Evolutionary conservation across 192 early-diverging fungal species (phyloP).

Genomic region (Coemansia furcata): DNA sequence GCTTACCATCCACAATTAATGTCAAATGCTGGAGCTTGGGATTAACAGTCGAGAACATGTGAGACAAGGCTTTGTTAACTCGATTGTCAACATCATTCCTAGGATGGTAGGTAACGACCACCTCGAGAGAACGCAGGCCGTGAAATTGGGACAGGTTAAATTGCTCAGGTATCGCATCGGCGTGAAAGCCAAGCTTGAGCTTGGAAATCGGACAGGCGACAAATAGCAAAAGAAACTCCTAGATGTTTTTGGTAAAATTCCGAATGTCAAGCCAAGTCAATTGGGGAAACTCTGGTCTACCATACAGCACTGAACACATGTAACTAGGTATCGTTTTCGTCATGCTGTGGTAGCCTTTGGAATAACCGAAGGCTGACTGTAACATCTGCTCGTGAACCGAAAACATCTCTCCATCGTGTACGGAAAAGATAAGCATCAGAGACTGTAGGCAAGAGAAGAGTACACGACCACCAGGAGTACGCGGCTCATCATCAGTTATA

Average conservation of each 20-base stretch:
- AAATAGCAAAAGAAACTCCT: slow-evolving; percentile 9
- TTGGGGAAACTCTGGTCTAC: slow-evolving; percentile 5
- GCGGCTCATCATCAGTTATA: neutral
- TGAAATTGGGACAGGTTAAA: slow-evolving; percentile 1
- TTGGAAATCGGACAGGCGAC: neutral
- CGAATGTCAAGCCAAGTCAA: slow-evolving; percentile 7
- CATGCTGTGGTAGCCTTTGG: neutral
- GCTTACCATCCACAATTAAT: neutral
- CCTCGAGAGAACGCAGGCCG: neutral
- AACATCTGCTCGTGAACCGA: neutral
- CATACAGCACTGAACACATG: neutral
- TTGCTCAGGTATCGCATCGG: neutral
- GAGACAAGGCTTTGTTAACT: neutral
- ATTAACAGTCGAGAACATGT: neutral
- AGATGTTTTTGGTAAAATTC: neutral
- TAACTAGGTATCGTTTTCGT: neutral
- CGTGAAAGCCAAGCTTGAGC: slow-evolving; percentile 11
- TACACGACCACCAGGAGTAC: neutral
- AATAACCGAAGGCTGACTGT: neutral
- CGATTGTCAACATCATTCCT: neutral
- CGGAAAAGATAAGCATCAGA: neutral
- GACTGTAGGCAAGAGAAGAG: neutral
- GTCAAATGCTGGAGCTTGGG: neutral
- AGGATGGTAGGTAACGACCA: neutral
- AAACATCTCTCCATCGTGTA: neutral